These are phyloP conservation scores for Diutina catenulata DNA, from an alignment of 1,139 yeast species.

Conservation along the genomic window DNA sequence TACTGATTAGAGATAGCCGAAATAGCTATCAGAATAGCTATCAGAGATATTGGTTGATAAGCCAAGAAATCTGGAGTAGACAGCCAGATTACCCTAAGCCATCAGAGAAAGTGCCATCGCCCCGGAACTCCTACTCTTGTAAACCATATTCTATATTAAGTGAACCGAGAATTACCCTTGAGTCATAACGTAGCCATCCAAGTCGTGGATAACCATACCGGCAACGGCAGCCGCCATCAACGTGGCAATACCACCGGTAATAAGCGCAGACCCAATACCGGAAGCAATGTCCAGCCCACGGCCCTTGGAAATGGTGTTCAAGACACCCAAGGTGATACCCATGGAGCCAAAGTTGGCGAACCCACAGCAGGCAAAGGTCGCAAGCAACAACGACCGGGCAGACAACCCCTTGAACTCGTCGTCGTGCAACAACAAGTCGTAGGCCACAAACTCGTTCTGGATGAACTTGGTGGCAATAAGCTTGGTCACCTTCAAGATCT, in stretches of 20 bases:
- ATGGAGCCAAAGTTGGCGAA: slow-evolving; percentile 55
- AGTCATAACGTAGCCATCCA: background rate
- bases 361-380: slow-evolving; percentile 57
- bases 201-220: slow-evolving; percentile 52
- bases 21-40: no score
- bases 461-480: slow-evolving; percentile 49
- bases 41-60: no score
- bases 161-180: no score
- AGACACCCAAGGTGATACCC: slow-evolving; percentile 55
- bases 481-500: slow-evolving; percentile 37
- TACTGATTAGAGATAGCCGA: no score
- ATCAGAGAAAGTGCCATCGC: no score
- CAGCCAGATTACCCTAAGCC: no score
- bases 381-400: slow-evolving; percentile 43
- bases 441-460: slow-evolving; percentile 58
- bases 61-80: no score
- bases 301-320: slow-evolving; percentile 45
- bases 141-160: no score
- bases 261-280: slow-evolving; percentile 38
- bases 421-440: slow-evolving; percentile 27
- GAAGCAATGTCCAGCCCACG: slow-evolving; percentile 38
- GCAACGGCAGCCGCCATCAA: slow-evolving; percentile 53
- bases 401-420: slow-evolving; percentile 40
- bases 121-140: no score
- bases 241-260: slow-evolving; percentile 47